These are phyloP conservation scores for Claviceps spartinae DNA, from an alignment of 2,329 filamentous ascomycete species.

Conservation along the genomic window DNA sequence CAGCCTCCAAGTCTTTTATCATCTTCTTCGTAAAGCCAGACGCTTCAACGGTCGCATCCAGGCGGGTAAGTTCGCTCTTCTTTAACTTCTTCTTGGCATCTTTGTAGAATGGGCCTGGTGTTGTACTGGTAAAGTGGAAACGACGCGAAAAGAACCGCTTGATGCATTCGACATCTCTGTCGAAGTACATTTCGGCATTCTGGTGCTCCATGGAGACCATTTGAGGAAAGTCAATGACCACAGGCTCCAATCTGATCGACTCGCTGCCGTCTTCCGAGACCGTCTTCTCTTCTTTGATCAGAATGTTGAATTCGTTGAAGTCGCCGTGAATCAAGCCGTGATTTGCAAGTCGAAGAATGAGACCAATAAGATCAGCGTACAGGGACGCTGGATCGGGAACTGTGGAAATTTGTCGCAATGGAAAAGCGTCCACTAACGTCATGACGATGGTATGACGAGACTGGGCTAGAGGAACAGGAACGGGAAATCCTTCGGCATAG, in stretches of 20 bases:
- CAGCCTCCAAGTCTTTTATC: constrained; percentile 82
- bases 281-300: constrained; percentile 62
- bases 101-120: constrained; percentile 71
- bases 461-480: constrained; percentile 77
- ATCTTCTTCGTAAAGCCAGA: constrained; percentile 96
- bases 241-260: constrained; percentile 48
- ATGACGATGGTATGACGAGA: constrained; percentile 94
- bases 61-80: constrained; percentile 48
- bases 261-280: constrained; percentile 27
- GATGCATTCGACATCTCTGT: constrained; percentile 88
- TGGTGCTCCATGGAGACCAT: constrained; percentile 91
- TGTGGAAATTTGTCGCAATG: constrained; percentile 72
- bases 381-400: constrained; percentile 75
- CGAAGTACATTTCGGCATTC: constrained; percentile 95
- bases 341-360: constrained; percentile 72
- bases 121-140: constrained; percentile 75
- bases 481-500: constrained; percentile 69
- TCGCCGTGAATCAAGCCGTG: constrained; percentile 93
- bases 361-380: constrained; percentile 79
- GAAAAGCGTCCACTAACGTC: constrained; percentile 84
- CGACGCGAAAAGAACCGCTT: constrained; percentile 85
- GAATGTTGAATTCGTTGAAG: constrained; percentile 98
- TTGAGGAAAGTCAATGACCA: constrained; percentile 95
- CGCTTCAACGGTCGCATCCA: constrained; percentile 82
- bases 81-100: constrained; percentile 66